phyloP scores from a whole-genome alignment of 2,329 filamentous ascomycete species.

The Lecanosticta acicola region DNA sequence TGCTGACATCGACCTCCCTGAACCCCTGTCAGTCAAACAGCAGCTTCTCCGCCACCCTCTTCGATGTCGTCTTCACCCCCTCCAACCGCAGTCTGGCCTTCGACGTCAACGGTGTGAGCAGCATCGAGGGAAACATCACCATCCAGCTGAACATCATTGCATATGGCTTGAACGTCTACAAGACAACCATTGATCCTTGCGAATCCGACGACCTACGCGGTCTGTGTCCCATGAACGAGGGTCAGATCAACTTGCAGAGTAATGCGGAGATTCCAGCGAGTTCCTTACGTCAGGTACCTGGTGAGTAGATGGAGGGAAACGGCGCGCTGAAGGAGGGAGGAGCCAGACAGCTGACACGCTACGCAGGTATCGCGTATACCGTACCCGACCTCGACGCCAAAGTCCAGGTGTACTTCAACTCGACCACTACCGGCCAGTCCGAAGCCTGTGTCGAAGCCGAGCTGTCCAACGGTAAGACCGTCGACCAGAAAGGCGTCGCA shows the following conservation, averaged over 20 bases:
- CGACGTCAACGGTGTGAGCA: slow-evolving; percentile 74
- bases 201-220: slow-evolving; percentile 58
- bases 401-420: slow-evolving; percentile 75
- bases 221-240: slow-evolving; percentile 86
- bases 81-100: slow-evolving; percentile 67
- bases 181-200: slow-evolving; percentile 70
- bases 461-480: slow-evolving; percentile 86
- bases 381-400: slow-evolving; percentile 88
- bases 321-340: background rate
- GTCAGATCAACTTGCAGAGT: slow-evolving; percentile 71
- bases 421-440: slow-evolving; percentile 55
- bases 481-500: slow-evolving; percentile 80
- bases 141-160: slow-evolving; percentile 72
- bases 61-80: slow-evolving; percentile 77
- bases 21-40: slow-evolving; percentile 80
- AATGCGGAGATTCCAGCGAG: slow-evolving; percentile 56
- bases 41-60: slow-evolving; percentile 79
- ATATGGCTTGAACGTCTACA: slow-evolving; percentile 72
- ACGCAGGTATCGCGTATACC: slow-evolving; percentile 68
- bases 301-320: slow-evolving; percentile 33
- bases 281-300: slow-evolving; percentile 63
- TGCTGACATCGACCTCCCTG: slow-evolving; percentile 77
- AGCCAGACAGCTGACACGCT: background rate
- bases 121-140: slow-evolving; percentile 73
- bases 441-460: slow-evolving; percentile 83